Base-by-base conservation (phyloP, 768 basidiomycete species). In the Crassisporium funariophilum region DNA sequence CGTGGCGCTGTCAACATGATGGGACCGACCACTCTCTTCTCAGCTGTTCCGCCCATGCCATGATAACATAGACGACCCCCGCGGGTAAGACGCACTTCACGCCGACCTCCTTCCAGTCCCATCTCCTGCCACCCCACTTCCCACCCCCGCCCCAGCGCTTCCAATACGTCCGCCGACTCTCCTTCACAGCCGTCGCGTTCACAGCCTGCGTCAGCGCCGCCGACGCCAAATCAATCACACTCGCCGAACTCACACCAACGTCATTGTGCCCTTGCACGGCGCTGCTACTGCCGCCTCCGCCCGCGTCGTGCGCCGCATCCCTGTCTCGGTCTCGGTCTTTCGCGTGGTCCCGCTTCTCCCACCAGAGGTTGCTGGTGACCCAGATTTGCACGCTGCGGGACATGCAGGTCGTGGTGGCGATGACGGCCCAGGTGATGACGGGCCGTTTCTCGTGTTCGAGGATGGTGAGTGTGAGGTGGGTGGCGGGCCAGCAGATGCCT, bases 401-500 rank as follows among this genome's bases (percentile, higher is more conserved):
- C 44, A 86, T 73, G 59, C 86, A 90, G 0, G 95, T 97, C 36
- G 90, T 91, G 10, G 86, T 93, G 0, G 86, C 94, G 38, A 98
- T 88, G 9, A 86, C 79, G 3, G 91, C 86, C 95, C 95, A 98
- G 41, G 83, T 86, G 4, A 88, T 70, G n/a, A 91, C 83, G 0
- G 93, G 91, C 7, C 93, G 79, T 24, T 71, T 73, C 13, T 78
- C 76, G 44, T 82, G 74, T 22, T 85, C 83, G 35, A 98, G 75
- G 40, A 93, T 68, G 43, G 74, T 78, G 23, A 95, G 81, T 1
- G 91, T 95, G 29, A 91, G 66, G 54, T 91, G 88, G 4, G 94
- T 97, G 3, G 91, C 86, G 2, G 92, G 91, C 94, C 94, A 98
- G 69, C 95, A 98, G 49, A 98, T 94, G 13, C 91, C 90, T 53